Evolutionary conservation across 2,329 filamentous ascomycete genomes (phyloP), one percentile per base, ranked within the genome.

Genomic region (Lasiodiplodia citricola): DNA sequence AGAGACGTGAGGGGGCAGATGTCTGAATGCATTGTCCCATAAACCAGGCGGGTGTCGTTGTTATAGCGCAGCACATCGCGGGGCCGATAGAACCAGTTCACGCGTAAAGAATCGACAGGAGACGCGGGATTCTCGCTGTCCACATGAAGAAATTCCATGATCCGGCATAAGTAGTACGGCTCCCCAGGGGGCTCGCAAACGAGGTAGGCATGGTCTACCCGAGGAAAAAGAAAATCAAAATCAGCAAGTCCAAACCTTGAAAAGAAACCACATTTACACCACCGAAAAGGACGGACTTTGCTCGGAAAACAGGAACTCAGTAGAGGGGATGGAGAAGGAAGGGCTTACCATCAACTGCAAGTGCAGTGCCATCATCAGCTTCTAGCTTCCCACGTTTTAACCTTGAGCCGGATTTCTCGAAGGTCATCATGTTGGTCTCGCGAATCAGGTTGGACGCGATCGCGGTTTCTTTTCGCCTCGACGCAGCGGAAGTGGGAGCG

Each of bases 11-110:
- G 86, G 69, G 96, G 96, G 78, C 93, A 97, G 71, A 94, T 91
- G 83, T 99, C 96, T 31, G 96, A 98, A 81, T 99, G 96, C 96
- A 99, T 99, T 37, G 96, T 97, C 71, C 94, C 95, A 81, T 95
- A 97, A 65, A 99, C 89, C 75, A 95, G 86, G 71, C 96, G 92
- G 70, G 92, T 95, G 84, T 99, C 96, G 79, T 92, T 91, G 74
- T 92, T 91, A 82, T 94, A 96, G 74, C 94, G 92, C 73, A 93
- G 92, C 77, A 98, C 97, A 82, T 99, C 96, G 80, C 96, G 94
- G 68, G 96, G 95, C 51, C 96, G 90, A 80, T 98, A 98, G 81
- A 95, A 97, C 96, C 96, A 99, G 83, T 99, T 99, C 77, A 98
- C 92, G 73, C 94, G 91, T 75, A 99, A 82, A 52, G 93, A 90